Conservation (phyloP, 352 stramenopile genomes). For the Halophytophthora batemanensis region DNA sequence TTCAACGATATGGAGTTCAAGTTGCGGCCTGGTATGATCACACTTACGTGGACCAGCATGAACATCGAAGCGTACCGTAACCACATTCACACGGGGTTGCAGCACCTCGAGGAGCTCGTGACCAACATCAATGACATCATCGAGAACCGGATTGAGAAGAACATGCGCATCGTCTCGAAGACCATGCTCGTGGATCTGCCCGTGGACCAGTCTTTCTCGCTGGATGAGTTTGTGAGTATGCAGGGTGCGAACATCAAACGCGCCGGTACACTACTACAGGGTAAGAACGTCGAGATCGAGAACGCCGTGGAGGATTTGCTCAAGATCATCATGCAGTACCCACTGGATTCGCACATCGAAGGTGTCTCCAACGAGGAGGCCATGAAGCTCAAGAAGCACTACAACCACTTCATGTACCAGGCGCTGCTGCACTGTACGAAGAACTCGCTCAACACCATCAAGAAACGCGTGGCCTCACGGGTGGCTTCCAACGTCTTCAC, state of each 20-base stretch:
- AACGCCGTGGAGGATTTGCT: slow-evolving; percentile 97
- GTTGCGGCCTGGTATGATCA: slow-evolving; percentile 97
- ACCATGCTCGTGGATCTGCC: slow-evolving; percentile 97
- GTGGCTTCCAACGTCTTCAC: slow-evolving; percentile 87
- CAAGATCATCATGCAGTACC: slow-evolving; percentile 94
- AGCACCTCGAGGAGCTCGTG: slow-evolving; percentile 96
- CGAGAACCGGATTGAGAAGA: slow-evolving; percentile 99
- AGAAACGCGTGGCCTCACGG: slow-evolving; percentile 95
- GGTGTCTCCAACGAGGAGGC: slow-evolving; percentile 92
- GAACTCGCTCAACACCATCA: slow-evolving; percentile 97
- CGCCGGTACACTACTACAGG: slow-evolving; percentile 91
- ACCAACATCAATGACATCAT: slow-evolving; percentile 99
- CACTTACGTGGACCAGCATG: slow-evolving; percentile 99
- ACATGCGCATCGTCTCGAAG: slow-evolving; percentile 97
- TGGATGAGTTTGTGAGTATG: slow-evolving; percentile 98
- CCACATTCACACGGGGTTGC: slow-evolving; percentile 90
- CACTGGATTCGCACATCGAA: slow-evolving; percentile 95
- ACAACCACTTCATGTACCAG: slow-evolving; percentile 99
- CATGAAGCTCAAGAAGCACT: slow-evolving; percentile 97
- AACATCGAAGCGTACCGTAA: slow-evolving; percentile 98
- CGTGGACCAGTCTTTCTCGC: slow-evolving; percentile 94
- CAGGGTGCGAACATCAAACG: slow-evolving; percentile 93
- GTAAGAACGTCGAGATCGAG: slow-evolving; percentile 98
- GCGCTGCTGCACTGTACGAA: slow-evolving; percentile 97
- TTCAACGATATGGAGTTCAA: slow-evolving; percentile 99